phyloP scores from a whole-genome alignment of 768 basidiomycete genomes.

The Mycena latifolia region DNA sequence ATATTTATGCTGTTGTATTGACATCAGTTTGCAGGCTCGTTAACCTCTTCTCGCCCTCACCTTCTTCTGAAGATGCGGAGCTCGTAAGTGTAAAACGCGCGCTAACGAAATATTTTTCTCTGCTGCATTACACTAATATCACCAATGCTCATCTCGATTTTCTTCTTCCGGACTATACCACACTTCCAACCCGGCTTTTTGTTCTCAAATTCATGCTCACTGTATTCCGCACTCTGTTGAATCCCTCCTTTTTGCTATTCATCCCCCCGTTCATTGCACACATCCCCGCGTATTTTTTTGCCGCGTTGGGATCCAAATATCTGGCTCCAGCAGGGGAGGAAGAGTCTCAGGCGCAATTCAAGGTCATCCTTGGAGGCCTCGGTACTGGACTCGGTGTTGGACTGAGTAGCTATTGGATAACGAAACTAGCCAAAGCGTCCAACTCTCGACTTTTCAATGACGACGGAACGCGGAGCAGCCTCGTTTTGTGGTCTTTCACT shows the following conservation, averaged over 20 bases:
- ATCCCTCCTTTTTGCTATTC: slow-evolving; percentile 54
- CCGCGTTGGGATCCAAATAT: slow-evolving; percentile 54
- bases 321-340: slow-evolving; percentile 66
- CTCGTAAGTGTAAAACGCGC: slow-evolving; percentile 52
- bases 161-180: slow-evolving; percentile 53
- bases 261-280: slow-evolving; percentile 62
- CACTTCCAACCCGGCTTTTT: slow-evolving; percentile 40
- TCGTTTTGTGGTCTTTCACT: slow-evolving; percentile 34
- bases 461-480: slow-evolving; percentile 19
- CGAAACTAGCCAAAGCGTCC: slow-evolving; percentile 13
- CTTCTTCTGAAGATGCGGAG: slow-evolving; percentile 24
- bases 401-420: slow-evolving; percentile 35
- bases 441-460: slow-evolving; percentile 22
- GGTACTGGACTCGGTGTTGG: slow-evolving; percentile 49
- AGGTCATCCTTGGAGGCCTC: slow-evolving; percentile 69
- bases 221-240: slow-evolving; percentile 56
- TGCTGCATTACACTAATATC: slow-evolving; percentile 63
- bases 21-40: slow-evolving; percentile 49
- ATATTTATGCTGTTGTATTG: slow-evolving; percentile 40
- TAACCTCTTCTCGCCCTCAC: slow-evolving; percentile 35
- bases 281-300: slow-evolving; percentile 69
- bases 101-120: slow-evolving; percentile 68
- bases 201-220: slow-evolving; percentile 31
- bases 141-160: slow-evolving; percentile 62
- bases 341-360: slow-evolving; percentile 79